Evolutionary conservation across 2,329 filamentous ascomycete genomes (phyloP), one percentile per base, ranked within the genome.

Genomic region (Ophiostoma ips): DNA sequence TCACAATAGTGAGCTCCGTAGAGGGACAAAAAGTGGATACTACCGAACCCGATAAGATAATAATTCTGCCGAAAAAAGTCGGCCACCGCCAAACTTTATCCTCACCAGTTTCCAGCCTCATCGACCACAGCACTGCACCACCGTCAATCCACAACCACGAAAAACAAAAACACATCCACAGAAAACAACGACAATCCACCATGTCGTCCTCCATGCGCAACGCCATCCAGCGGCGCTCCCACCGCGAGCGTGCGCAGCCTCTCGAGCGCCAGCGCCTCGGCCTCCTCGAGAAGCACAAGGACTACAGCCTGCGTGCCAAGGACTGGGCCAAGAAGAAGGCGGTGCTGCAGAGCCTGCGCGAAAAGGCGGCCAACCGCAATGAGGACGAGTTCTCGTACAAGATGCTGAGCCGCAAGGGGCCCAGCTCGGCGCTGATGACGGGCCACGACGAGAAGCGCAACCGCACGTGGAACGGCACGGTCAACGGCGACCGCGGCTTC

Each of bases 231-330:
- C 60, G 62, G 49, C 61, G 62, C 62, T 83, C 87, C 58, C 90
- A 96, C 68, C 79, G 83, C 59, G 92, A 96, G 73, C 83, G 92
- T 59, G 85, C 86, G 34, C 92, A 96, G 66, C 85, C 89, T 37
- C 67, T 79, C 55, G 85, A 89, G 63, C 86, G 92, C 49, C 72
- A 82, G 57, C 87, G 87, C 71, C 87, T 88, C 68, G 92, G 92
- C 56, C 77, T 96, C 19, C 81, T 96, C 54, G 92, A 96, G 66
- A 96, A 98, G 70, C 85, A 92, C 75, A 95, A 95, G 55, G 56
- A 58, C 50, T 58, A 57, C 54, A 46, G 46, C 15, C 52, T 79
- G 48, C 78, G 81, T 54, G 77, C 80, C 24, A 70, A 73, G 57
- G 80, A 84, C 62, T 80, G 77, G 70, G 79, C 78, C 60, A 72